phyloP scores from a whole-genome alignment of 345 rosid genomes.

The Clarkia xantiana region DNA sequence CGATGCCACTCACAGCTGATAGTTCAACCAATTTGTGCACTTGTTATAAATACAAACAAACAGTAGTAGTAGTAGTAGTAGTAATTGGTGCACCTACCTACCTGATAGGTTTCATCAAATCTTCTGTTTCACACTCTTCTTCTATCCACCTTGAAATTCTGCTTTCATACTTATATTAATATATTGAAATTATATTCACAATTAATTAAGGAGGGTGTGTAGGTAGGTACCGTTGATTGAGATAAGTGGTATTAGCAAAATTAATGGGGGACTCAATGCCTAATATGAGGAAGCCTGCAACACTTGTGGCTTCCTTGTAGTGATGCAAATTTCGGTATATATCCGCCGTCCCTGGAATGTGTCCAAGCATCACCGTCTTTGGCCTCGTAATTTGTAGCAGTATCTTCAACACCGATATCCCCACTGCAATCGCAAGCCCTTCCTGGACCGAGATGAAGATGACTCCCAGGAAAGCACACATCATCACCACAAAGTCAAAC shows the following conservation, averaged over 20 bases:
- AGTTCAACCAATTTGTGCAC: no score
- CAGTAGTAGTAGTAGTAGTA: no score
- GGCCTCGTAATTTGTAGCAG: constrained; percentile 80
- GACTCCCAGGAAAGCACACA: constrained; percentile 77
- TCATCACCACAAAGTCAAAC: constrained; percentile 66
- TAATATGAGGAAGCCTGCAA: constrained; percentile 66
- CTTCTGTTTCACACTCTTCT: constrained; percentile 58
- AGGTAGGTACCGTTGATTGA: constrained; percentile 52
- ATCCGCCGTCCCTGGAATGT: constrained; percentile 63
- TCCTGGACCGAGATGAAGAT: constrained; percentile 66
- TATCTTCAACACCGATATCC: constrained; percentile 70
- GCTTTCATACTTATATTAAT: neutral
- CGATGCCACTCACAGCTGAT: constrained; percentile 69
- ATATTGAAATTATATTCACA: neutral
- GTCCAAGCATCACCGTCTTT: constrained; percentile 60
- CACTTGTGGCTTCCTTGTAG: constrained; percentile 54
- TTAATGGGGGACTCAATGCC: constrained; percentile 78
- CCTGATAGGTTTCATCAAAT: constrained; percentile 52
- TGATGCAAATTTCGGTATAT: constrained; percentile 56
- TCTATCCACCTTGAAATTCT: constrained; percentile 80
- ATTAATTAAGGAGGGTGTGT: no score
- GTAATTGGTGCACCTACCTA: constrained; percentile 7
- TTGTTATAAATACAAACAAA: no score
- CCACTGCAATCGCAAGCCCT: constrained; percentile 88
- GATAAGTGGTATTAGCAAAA: constrained; percentile 74